Evolutionary conservation across 257 asterid genomes (phyloP).

Genomic region (Ilex asprella): DNA sequence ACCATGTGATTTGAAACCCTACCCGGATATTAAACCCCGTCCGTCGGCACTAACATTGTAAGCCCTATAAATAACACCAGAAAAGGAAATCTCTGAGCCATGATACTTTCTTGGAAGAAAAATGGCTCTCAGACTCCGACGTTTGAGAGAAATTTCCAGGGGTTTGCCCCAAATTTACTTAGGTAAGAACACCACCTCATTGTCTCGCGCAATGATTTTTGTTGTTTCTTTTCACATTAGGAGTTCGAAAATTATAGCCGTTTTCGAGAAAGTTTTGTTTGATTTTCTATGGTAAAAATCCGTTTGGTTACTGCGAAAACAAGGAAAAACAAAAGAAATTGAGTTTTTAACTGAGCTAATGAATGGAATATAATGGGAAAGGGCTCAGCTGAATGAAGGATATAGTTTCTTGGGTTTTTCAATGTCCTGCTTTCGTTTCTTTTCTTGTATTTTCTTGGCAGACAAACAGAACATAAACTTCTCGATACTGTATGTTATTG

Average conservation of each 20-base stretch:
- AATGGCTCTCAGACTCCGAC: constrained; percentile 46
- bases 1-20: not conserved
- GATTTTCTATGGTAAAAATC: not conserved
- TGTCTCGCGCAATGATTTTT: not conserved
- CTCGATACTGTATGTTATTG: no score
- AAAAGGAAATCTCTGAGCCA: no score
- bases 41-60: not conserved
- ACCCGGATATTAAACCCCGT: not conserved
- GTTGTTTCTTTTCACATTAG: no score
- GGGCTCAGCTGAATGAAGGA: constrained; percentile 3
- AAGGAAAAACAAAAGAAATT: no score
- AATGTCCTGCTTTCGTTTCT: no score
- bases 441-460: no score
- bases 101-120: not conserved
- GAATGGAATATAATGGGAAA: constrained; percentile 5
- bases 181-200: constrained; percentile 21
- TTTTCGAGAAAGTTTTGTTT: not conserved
- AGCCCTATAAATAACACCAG: no score
- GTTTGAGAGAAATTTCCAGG: constrained; percentile 25
- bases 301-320: constrained; percentile 8
- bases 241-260: no score
- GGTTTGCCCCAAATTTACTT: constrained; percentile 31
- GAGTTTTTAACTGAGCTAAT: not conserved
- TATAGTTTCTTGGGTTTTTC: no score
- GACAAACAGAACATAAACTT: no score